These are phyloP conservation scores for Marsdenia floribunda DNA, from an alignment of 257 asterid species.

Conservation along the genomic window DNA sequence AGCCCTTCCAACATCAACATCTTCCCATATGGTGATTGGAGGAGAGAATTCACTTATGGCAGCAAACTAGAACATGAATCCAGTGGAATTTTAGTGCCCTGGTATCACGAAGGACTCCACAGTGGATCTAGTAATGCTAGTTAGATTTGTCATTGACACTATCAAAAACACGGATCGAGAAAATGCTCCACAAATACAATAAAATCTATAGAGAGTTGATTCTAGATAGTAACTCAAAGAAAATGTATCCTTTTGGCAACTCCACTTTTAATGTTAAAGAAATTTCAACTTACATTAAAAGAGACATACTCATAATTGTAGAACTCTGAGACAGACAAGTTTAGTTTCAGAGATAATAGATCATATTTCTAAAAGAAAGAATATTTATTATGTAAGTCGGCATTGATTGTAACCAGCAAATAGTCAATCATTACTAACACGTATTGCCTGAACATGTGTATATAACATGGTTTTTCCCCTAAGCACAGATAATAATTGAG, in stretches of 20 bases:
- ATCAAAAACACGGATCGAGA: not conserved
- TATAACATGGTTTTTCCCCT: no score
- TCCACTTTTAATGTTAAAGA: not conserved
- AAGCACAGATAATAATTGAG: not conserved
- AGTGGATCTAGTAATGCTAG: no score
- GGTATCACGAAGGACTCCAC: no score
- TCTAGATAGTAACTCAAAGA: not conserved
- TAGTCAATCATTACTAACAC: not conserved
- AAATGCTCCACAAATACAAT: not conserved
- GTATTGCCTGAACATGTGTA: not conserved
- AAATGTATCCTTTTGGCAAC: not conserved
- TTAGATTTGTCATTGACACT: not conserved
- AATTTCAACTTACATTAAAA: not conserved
- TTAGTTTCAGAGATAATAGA: not conserved
- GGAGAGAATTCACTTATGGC: no score
- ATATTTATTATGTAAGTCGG: not conserved
- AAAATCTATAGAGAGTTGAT: not conserved
- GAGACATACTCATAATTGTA: not conserved
- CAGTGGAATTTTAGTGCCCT: no score
- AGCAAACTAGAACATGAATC: no score
- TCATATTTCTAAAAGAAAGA: not conserved
- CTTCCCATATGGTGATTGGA: no score
- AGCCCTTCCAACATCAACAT: no score
- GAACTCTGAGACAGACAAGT: not conserved
- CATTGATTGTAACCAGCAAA: not conserved